Percentiles rank a stretch among this genome's conserved stretches.
These are phyloP conservation scores for Stachybotrys chlorohalonatus DNA, from an alignment of 2,329 filamentous ascomycete species.

Conservation along the genomic window DNA sequence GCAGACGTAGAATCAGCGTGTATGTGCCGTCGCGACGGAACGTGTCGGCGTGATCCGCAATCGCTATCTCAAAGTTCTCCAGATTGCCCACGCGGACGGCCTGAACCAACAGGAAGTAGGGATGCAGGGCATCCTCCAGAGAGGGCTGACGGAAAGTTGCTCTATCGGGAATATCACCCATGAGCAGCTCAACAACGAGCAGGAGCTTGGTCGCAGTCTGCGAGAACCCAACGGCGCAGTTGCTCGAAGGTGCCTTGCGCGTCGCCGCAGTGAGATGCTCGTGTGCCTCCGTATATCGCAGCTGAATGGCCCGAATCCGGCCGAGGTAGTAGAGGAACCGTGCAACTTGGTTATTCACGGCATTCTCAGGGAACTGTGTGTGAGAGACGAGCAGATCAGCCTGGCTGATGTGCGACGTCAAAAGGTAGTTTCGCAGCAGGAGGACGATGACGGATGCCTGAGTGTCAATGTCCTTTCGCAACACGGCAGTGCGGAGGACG, in stretches of 20 bases:
- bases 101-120: slow-evolving; percentile 89
- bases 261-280: slow-evolving; percentile 89
- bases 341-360: slow-evolving; percentile 96
- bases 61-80: slow-evolving; percentile 82
- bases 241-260: slow-evolving; percentile 85
- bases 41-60: slow-evolving; percentile 69
- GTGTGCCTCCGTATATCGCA: slow-evolving; percentile 94
- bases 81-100: slow-evolving; percentile 95
- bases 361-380: slow-evolving; percentile 87
- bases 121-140: slow-evolving; percentile 79
- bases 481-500: slow-evolving; percentile 85
- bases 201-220: slow-evolving; percentile 95
- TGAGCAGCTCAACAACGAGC: slow-evolving; percentile 89
- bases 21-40: slow-evolving; percentile 95
- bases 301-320: slow-evolving; percentile 89
- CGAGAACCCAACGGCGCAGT: slow-evolving; percentile 86
- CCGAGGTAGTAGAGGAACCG: slow-evolving; percentile 96
- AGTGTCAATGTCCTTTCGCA: slow-evolving; percentile 95
- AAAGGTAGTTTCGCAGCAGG: slow-evolving; percentile 89
- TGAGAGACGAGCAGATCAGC: slow-evolving; percentile 93
- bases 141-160: slow-evolving; percentile 85
- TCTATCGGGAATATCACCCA: slow-evolving; percentile 97
- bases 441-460: slow-evolving; percentile 94
- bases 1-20: slow-evolving; percentile 84
- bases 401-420: slow-evolving; percentile 93